Base-by-base conservation (phyloP, 495 filamentous ascomycete genomes). In the Penicillium chermesinum region DNA sequence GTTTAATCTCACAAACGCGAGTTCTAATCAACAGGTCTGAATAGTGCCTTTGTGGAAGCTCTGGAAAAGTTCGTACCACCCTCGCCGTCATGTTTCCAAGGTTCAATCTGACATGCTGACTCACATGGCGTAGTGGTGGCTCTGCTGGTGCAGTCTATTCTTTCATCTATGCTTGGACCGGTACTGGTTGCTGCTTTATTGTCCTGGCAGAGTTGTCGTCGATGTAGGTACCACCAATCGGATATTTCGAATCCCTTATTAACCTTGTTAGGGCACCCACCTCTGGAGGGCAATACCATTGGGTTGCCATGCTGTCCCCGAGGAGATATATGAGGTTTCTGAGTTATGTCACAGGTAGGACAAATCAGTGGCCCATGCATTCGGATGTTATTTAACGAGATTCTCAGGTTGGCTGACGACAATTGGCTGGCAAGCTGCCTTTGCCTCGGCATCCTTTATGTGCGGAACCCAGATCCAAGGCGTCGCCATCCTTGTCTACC, bases 111-210 rank as follows among this genome's bases (percentile, higher is more conserved):
- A 41, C 36, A 30, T 44, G 12, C 34, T 49, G 27, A 50, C 40
- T 44, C 13, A 39, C 7, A 9, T 14, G 37, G 34, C 38, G 21
- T 9, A 69, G 61, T 57, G 76, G 71, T 5, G 77, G 77, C 13
- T 66, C 76, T 0, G 73, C 65, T 0, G 75, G 72, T 13, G 66
- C 76, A 0, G 54, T 81, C 2, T 79, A 75, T 61, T 67, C 66
- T 18, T 81, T 70, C 44, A 49, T 81, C 1, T 68, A 75, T 46
- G 65, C 59, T 17, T 79, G 74, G 74, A 43, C 68, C n/a, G 75
- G 74, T 6, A 71, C 65, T 12, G 52, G 63, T 2, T 67, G 62
- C 7, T 64, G 65, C 3, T 73, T 68, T 37, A 48, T 59, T 53
- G 52, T 64, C 44, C 34, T 72, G 57, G 41, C 58, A 7, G 76